phyloP scores from a whole-genome alignment of 164 flowering plant species.

The Santalum album region DNA sequence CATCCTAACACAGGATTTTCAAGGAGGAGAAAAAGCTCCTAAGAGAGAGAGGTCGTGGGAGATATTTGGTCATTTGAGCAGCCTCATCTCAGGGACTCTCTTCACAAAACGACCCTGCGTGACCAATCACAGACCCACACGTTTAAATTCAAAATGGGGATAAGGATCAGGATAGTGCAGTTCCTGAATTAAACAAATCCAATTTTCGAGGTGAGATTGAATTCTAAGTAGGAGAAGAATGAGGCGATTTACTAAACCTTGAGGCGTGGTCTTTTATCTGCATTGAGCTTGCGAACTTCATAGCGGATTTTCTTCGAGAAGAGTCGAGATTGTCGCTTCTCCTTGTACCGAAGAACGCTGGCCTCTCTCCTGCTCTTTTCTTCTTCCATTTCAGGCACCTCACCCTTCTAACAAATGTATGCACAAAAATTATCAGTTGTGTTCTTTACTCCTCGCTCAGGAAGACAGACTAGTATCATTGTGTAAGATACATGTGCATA shows the following conservation, averaged over 20 bases:
- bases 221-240: no score
- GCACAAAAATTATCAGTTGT: conserved; percentile 30
- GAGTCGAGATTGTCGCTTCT: conserved; percentile 51
- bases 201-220: neutral
- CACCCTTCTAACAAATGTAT: conserved; percentile 29
- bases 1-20: no score
- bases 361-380: conserved; percentile 57
- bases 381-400: conserved; percentile 49
- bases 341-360: conserved; percentile 59
- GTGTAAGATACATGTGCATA: neutral
- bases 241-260: conserved; percentile 22
- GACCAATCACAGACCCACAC: no score
- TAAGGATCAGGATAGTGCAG: no score
- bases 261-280: conserved; percentile 66
- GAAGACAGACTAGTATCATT: neutral
- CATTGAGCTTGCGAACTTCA: conserved; percentile 73
- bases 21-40: no score
- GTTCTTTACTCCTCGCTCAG: conserved; percentile 15
- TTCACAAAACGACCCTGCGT: conserved; percentile 60
- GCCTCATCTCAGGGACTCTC: conserved; percentile 17
- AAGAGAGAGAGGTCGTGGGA: neutral
- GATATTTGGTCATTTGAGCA: conserved; percentile 8
- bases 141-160: no score
- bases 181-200: no score
- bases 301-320: conserved; percentile 75